These are phyloP conservation scores for Limnanthes douglasii DNA, from an alignment of 345 rosid genomes.

Conservation along the genomic window DNA sequence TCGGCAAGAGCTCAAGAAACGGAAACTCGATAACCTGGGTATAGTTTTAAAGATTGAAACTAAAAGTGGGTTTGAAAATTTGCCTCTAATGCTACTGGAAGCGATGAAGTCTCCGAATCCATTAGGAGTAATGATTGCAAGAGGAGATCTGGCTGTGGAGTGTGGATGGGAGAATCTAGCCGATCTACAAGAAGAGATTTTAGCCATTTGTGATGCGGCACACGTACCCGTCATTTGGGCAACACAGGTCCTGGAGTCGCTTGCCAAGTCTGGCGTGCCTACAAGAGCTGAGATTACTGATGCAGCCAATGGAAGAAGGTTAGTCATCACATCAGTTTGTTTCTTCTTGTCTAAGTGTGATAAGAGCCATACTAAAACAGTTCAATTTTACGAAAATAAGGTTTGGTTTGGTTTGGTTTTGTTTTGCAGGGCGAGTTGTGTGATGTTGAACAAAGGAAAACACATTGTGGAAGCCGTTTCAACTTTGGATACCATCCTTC, in stretches of 20 bases:
- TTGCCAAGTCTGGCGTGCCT: constrained; percentile 52
- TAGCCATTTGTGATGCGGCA: constrained; percentile 33
- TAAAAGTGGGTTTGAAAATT: constrained; percentile 30
- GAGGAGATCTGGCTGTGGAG: constrained; percentile 76
- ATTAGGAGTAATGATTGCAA: constrained; percentile 56
- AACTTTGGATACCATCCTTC: constrained; percentile 33
- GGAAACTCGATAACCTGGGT: constrained; percentile 32
- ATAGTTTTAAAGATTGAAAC: constrained; percentile 55
- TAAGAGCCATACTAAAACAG: too few relatives aligned
- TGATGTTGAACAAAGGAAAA: constrained; percentile 63
- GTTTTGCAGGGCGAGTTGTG: constrained; percentile 31
- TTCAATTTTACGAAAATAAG: not conserved
- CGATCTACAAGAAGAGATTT: constrained; percentile 51
- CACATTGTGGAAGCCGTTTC: constrained; percentile 38
- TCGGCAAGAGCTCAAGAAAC: constrained; percentile 35
- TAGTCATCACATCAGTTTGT: not conserved
- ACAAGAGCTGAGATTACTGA: constrained; percentile 65
- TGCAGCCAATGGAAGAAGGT: constrained; percentile 47
- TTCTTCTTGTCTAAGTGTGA: too few relatives aligned
- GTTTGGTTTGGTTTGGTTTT: constrained; percentile 2
- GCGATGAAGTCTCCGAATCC: constrained; percentile 56
- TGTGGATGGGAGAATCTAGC: constrained; percentile 72
- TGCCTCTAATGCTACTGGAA: constrained; percentile 36
- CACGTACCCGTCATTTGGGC: constrained; percentile 51
- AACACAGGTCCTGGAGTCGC: constrained; percentile 62